These are phyloP conservation scores for Mucor saturninus DNA, from an alignment of 371 early-diverging fungal genomes.

Conservation along the genomic window DNA sequence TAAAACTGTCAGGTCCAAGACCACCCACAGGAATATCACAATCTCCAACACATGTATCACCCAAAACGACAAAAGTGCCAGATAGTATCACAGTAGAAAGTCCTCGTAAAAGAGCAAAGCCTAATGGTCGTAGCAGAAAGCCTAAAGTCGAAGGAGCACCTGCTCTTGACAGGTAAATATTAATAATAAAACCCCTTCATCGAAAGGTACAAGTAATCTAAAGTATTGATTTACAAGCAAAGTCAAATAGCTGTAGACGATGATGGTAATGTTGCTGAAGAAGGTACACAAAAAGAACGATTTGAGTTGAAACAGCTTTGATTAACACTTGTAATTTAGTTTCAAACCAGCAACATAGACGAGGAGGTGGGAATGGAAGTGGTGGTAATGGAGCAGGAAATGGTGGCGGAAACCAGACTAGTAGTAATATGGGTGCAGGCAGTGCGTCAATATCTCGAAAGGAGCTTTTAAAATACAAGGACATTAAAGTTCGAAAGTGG, in stretches of 20 bases:
- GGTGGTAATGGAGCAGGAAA: background rate
- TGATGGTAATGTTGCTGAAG: slow-evolving; percentile 18
- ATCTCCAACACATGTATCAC: slow-evolving; percentile 17
- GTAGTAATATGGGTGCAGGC: background rate
- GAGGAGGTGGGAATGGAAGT: slow-evolving; percentile 10
- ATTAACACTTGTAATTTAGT: background rate
- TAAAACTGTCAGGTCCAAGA: slow-evolving; percentile 34
- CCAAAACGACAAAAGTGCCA: slow-evolving; percentile 15
- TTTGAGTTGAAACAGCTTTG: background rate
- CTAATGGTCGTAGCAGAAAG: slow-evolving; percentile 22
- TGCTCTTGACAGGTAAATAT: slow-evolving; percentile 26
- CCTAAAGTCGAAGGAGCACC: slow-evolving; percentile 23
- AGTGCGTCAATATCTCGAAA: slow-evolving; percentile 20
- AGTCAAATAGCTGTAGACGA: slow-evolving; percentile 26
- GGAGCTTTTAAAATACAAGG: slow-evolving; percentile 45
- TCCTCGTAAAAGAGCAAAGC: slow-evolving; percentile 28
- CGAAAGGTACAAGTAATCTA: background rate
- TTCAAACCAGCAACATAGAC: background rate
- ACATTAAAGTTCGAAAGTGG: slow-evolving; percentile 43
- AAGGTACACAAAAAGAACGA: slow-evolving; percentile 13
- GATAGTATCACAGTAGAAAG: slow-evolving; percentile 15
- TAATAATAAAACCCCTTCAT: background rate
- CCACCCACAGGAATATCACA: slow-evolving; percentile 14
- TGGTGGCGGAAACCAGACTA: slow-evolving; percentile 9
- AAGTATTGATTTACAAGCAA: background rate